Evolutionary conservation across 73 alveolate genomes (phyloP).

Genomic region (Tetrahymena borealis): DNA sequence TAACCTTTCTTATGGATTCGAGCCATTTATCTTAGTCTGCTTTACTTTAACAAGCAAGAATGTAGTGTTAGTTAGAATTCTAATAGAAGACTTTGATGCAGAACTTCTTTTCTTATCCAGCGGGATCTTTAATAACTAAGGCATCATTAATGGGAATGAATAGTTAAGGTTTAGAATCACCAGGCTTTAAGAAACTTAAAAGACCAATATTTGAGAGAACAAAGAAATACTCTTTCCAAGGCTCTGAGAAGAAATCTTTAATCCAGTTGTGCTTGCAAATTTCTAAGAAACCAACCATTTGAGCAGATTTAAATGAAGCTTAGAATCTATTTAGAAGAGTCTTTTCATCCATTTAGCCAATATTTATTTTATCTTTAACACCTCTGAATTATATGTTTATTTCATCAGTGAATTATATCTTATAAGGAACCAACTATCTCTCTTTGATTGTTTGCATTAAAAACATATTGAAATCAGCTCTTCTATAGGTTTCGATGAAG

Average conservation of each 20-base stretch:
- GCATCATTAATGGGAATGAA: neutral
- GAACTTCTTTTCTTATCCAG: neutral
- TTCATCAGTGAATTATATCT: neutral
- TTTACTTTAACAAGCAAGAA: neutral
- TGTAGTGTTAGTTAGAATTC: neutral
- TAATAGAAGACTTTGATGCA: neutral
- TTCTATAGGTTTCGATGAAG: neutral
- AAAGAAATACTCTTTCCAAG: neutral
- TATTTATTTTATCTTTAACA: neutral
- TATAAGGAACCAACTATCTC: neutral
- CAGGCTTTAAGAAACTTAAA: neutral
- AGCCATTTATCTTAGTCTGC: neutral
- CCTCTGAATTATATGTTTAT: neutral
- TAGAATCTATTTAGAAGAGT: neutral
- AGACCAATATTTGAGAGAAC: neutral
- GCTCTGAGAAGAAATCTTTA: neutral
- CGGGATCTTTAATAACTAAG: neutral
- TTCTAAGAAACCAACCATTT: neutral
- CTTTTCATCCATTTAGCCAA: neutral
- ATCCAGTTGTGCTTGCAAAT: neutral
- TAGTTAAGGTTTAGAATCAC: neutral
- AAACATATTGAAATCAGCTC: neutral
- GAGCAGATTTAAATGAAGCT: neutral
- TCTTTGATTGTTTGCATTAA: neutral
- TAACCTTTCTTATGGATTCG: neutral